Conservation (phyloP, 495 filamentous ascomycete genomes). For the Poronia punctata region DNA sequence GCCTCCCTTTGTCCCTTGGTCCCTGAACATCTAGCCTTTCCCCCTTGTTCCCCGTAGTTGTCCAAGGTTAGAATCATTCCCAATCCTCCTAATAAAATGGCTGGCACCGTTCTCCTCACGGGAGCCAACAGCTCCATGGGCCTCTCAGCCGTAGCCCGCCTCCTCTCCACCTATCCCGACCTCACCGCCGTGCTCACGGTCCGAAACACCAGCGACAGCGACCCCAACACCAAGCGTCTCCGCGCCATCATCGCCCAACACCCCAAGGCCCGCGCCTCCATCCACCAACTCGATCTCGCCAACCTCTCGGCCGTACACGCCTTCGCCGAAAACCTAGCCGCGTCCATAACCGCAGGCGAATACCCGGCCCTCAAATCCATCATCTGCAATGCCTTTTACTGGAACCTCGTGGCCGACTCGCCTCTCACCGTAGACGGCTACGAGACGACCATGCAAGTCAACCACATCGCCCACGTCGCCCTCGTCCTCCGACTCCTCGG, state of each 20-base stretch:
- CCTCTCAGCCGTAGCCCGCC: slow-evolving; percentile 30
- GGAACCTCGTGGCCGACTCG: slow-evolving; percentile 31
- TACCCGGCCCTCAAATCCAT: slow-evolving; percentile 32
- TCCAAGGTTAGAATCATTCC: too few species aligned
- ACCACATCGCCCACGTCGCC: slow-evolving; percentile 35
- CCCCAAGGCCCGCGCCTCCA: slow-evolving; percentile 17
- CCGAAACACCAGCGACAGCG: slow-evolving; percentile 27
- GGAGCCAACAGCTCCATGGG: slow-evolving; percentile 31
- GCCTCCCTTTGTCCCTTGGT: too few species aligned
- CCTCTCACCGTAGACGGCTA: slow-evolving; percentile 33
- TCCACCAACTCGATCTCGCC: slow-evolving; percentile 35
- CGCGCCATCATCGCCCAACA: slow-evolving; percentile 21
- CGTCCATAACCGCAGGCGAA: slow-evolving; percentile 19
- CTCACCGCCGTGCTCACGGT: slow-evolving; percentile 34
- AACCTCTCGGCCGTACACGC: slow-evolving; percentile 25
- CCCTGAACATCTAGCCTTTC: too few species aligned
- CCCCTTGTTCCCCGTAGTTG: too few species aligned
- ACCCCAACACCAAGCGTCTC: slow-evolving; percentile 35
- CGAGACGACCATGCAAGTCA: slow-evolving; percentile 37
- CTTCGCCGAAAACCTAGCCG: slow-evolving; percentile 23
- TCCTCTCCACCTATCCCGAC: slow-evolving; percentile 29
- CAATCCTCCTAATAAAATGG: too few species aligned
- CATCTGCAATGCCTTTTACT: slow-evolving; percentile 40
- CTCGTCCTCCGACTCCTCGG: slow-evolving; percentile 35
- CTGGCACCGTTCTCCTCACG: slow-evolving; percentile 15